phyloP scores from a whole-genome alignment of 768 basidiomycete genomes.

The Macrocybe gigantea region DNA sequence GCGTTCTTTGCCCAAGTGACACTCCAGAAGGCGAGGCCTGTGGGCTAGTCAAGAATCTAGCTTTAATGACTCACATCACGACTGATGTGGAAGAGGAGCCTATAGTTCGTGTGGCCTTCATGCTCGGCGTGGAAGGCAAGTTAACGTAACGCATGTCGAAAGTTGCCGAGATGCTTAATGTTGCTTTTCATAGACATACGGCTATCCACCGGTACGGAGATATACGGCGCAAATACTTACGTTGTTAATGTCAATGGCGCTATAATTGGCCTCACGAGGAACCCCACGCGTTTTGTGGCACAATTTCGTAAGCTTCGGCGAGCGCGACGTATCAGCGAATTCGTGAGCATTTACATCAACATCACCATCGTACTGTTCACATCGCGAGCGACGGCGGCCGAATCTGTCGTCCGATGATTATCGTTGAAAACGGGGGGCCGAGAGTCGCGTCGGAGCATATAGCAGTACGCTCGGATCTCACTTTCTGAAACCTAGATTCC shows the following conservation, averaged over 20 bases:
- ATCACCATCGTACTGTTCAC: slow-evolving; percentile 93
- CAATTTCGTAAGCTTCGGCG: slow-evolving; percentile 92
- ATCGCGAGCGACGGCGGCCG: slow-evolving; percentile 97
- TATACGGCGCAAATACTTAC: slow-evolving; percentile 89
- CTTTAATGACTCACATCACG: slow-evolving; percentile 99
- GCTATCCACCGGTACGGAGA: slow-evolving; percentile 89
- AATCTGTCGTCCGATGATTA: slow-evolving; percentile 96
- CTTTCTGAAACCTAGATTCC: slow-evolving; percentile 5
- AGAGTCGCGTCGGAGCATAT: slow-evolving; percentile 81
- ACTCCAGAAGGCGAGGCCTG: slow-evolving; percentile 99
- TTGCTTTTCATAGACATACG: slow-evolving; percentile 64
- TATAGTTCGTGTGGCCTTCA: slow-evolving; percentile 80
- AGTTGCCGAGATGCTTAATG: slow-evolving; percentile 5
- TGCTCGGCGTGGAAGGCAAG: slow-evolving; percentile 96
- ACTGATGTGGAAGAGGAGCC: slow-evolving; percentile 98
- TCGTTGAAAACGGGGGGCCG: slow-evolving; percentile 78
- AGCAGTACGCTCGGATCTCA: slow-evolving; percentile 38
- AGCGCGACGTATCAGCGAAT: slow-evolving; percentile 89
- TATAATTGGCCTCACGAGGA: slow-evolving; percentile 88
- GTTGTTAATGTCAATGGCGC: slow-evolving; percentile 97
- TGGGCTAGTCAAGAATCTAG: slow-evolving; percentile 96
- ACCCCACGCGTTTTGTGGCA: slow-evolving; percentile 77
- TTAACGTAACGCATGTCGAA: not conserved
- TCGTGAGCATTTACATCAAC: slow-evolving; percentile 94
- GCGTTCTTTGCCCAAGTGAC: slow-evolving; percentile 95